Percentiles rank a stretch among this genome's conserved stretches.
Conservation (phyloP, 2,329 filamentous ascomycete genomes). For the Penicillium frequentans region DNA sequence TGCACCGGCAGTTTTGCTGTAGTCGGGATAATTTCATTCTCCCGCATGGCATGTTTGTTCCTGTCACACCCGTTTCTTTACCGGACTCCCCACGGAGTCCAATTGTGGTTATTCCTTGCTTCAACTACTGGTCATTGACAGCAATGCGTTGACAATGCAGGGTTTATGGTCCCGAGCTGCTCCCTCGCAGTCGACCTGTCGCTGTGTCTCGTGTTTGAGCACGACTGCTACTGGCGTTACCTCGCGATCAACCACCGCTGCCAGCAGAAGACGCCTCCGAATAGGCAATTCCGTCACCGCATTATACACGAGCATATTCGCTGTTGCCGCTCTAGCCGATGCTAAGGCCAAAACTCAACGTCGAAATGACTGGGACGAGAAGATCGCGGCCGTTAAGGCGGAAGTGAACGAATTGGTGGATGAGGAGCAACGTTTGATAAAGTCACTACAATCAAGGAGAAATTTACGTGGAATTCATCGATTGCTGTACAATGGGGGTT, state of each 20-base stretch:
- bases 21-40: slow-evolving; percentile 17
- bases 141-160: slow-evolving; percentile 45
- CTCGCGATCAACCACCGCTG: slow-evolving; percentile 35
- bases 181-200: slow-evolving; percentile 39
- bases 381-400: slow-evolving; percentile 44
- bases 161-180: slow-evolving; percentile 45
- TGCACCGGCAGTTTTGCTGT: slow-evolving; percentile 28
- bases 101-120: slow-evolving; percentile 3
- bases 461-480: slow-evolving; percentile 18
- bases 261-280: slow-evolving; percentile 39
- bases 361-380: slow-evolving; percentile 42
- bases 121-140: slow-evolving; percentile 2
- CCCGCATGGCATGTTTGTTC: slow-evolving; percentile 7
- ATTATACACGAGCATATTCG: slow-evolving; percentile 47
- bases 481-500: slow-evolving; percentile 24
- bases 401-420: slow-evolving; percentile 41
- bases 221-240: slow-evolving; percentile 36
- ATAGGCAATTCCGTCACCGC: slow-evolving; percentile 45
- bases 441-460: slow-evolving; percentile 29
- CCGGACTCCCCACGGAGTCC: slow-evolving; percentile 18
- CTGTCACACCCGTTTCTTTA: slow-evolving; percentile 7
- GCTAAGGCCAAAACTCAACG: slow-evolving; percentile 40
- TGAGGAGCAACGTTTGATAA: slow-evolving; percentile 39
- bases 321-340: slow-evolving; percentile 42
- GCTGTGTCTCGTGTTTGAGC: slow-evolving; percentile 43